A percentile compares a stretch with the other conserved stretches of the same genome.
Evolutionary conservation across 768 basidiomycete species (phyloP).

Genomic region (Lactarius akahatsu): DNA sequence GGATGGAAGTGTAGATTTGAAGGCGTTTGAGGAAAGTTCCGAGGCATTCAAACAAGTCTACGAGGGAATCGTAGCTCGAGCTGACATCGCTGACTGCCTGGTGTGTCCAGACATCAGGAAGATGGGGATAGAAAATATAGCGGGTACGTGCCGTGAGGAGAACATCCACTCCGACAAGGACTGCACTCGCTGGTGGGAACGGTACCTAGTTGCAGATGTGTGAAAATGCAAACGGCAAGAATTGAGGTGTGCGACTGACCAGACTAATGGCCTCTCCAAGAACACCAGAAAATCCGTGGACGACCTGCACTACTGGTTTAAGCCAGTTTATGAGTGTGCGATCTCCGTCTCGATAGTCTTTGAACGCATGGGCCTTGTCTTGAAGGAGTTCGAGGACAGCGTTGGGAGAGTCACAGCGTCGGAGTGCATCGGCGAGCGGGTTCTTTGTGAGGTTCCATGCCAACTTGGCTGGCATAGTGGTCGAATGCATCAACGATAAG

Average conservation of each 20-base stretch:
- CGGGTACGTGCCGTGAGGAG: neutral
- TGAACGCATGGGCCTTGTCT: neutral
- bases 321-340: neutral
- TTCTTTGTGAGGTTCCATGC: neutral
- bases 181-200: neutral
- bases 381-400: neutral
- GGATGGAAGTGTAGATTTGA: neutral
- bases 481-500: neutral
- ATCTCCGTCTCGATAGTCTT: constrained; percentile 1
- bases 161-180: neutral
- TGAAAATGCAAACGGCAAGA: neutral
- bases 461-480: neutral
- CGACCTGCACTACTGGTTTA: neutral
- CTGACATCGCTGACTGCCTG: neutral
- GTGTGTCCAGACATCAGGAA: neutral
- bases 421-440: neutral
- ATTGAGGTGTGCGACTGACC: neutral
- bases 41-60: neutral
- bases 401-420: neutral
- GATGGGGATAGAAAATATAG: neutral
- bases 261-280: neutral
- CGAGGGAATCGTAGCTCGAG: neutral
- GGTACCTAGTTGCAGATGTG: neutral
- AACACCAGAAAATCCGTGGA: neutral
- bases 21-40: neutral